Conservation (phyloP, 2,329 filamentous ascomycete genomes). For the Ceratocystis smalleyi region DNA sequence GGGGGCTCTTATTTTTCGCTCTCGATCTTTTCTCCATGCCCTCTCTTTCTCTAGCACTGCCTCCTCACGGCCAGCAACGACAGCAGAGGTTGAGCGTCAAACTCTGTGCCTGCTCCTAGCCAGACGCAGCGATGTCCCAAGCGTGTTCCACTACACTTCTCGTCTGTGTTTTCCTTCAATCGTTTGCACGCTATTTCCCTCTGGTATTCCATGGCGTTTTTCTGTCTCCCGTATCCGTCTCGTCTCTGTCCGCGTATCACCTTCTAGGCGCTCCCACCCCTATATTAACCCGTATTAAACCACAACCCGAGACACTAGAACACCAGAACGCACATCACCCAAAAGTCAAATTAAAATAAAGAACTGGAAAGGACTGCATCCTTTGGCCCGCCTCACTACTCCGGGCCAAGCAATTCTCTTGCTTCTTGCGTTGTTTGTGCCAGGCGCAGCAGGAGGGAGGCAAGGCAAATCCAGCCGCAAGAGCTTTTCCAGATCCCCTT, state of each 20-base stretch:
- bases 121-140: background rate
- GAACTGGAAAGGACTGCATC: background rate
- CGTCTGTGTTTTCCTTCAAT: background rate
- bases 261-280: background rate
- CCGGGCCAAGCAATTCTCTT: background rate
- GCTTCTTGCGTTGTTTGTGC: background rate
- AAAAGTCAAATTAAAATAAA: background rate
- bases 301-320: background rate
- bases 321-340: background rate
- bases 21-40: background rate
- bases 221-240: background rate
- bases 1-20: background rate
- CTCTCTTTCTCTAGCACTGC: background rate
- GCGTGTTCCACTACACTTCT: background rate
- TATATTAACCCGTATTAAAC: background rate
- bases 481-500: background rate
- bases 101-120: background rate
- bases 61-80: background rate
- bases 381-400: background rate
- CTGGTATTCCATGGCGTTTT: background rate
- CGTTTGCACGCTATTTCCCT: background rate
- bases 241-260: background rate
- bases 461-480: background rate
- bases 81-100: background rate
- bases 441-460: background rate